Base-by-base conservation (phyloP, 805 yeast species). In the Wickerhamomyces ciferrii region DNA sequence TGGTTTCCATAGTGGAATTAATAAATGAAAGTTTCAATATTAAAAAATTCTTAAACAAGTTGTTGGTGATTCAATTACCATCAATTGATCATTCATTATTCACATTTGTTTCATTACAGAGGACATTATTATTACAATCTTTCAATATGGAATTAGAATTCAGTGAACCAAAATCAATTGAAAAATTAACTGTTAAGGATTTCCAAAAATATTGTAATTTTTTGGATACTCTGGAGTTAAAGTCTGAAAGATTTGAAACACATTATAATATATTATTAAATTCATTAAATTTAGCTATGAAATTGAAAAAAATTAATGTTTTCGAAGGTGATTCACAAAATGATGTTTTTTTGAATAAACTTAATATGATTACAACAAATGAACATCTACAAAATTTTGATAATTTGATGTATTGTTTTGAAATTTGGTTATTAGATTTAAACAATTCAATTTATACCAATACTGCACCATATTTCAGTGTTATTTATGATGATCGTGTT, bases 391-490 rank as follows among this genome's bases (percentile, higher is more conserved):
- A 57, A 41, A 49, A 50, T 13, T 51, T 44, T 41, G 47, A 44
- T 3, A 57, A 48, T 41, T n/a, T 55, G 27, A 55, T 55, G 60
- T 49, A 42, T 21, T 49, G 46, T 27, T 53, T 41, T 31, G 60
- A 57, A 43, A 24, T 57, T 21, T 40, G 52, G 45, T 41, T 54
- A 2, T n/a, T 55, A 18, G 60, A 55, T 42, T 39, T 58, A 43
- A 48, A 48, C 39, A 42, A 51, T 11, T 55, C 60, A 5, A 45
- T 24, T n/a, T 27, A 14, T 8, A 35, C 43, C 17, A 43, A 29
- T 25, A 7, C 17, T 9, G 14, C 37, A 6, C 50, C 52, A 34
- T 50, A 51, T 19, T 18, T 44, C 2, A 34, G 53, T 21, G 37
- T 43, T 9, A 29, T 46, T 11, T 46, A 46, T 21, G 42, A 36